Conservation (phyloP, 202 grass and related monocot genomes). For the Setaria italica region DNA sequence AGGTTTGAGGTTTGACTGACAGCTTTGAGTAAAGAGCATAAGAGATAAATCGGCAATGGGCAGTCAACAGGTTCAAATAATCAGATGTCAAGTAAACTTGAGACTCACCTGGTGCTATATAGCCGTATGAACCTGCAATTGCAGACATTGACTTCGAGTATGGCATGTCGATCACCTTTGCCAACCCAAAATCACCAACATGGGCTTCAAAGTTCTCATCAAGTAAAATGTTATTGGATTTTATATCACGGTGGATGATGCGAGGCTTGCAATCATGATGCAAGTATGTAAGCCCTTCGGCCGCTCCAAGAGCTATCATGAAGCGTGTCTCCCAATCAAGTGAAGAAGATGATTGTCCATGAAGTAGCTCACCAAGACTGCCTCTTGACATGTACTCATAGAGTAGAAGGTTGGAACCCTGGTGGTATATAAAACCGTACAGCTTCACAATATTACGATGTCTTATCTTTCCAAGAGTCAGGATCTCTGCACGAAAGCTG, state of each 20-base stretch:
- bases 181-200: constrained; percentile 98
- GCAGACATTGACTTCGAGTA: constrained; percentile 96
- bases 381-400: constrained; percentile 97
- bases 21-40: constrained; percentile 15
- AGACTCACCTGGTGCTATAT: constrained; percentile 95
- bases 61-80: constrained; percentile 33
- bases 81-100: background rate
- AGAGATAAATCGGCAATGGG: background rate
- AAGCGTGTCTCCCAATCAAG: constrained; percentile 93
- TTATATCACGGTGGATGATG: constrained; percentile 97
- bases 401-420: constrained; percentile 93
- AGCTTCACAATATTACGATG: constrained; percentile 99
- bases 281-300: constrained; percentile 93
- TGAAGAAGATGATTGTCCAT: constrained; percentile 68
- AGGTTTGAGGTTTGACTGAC: background rate
- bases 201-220: constrained; percentile 98
- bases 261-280: constrained; percentile 95
- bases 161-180: constrained; percentile 98
- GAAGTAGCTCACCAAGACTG: constrained; percentile 94
- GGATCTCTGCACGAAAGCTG: constrained; percentile 92
- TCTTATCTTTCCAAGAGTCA: constrained; percentile 97
- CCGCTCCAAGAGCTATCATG: constrained; percentile 82
- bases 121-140: constrained; percentile 97
- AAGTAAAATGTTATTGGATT: constrained; percentile 97
- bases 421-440: constrained; percentile 87